Evolutionary conservation across 148 eudicot species (phyloP), one percentile per base, ranked within the genome.

Genomic region (Pharnaceum exiguum): DNA sequence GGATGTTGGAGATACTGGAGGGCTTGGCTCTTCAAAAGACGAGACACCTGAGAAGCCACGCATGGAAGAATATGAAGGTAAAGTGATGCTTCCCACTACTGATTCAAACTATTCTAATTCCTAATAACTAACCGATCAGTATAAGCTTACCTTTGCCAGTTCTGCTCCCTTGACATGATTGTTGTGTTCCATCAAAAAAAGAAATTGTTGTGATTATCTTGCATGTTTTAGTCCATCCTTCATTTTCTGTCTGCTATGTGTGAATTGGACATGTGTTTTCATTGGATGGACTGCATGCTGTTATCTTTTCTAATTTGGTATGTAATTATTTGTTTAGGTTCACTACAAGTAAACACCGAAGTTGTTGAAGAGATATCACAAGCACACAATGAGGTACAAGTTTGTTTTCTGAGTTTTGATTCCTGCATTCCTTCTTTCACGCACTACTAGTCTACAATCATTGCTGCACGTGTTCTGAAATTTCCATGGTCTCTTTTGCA

Each of bases 381-480:
- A 60, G 46, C 54, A 28, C 65, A 45, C 62, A 58, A 33, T 44
- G 69, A 87, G 95, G 95, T 87, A 77, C 59, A 18, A 7, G 11
- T 55, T 55, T 47, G 18, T 17, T 35, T 56, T 65, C n/a, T 35
- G 42, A 21, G 38, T 31, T 40, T 27, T 45, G 7, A 17, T 67
- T n/a, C n/a, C n/a, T n/a, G n/a, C n/a, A 42, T 25, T 25, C 28
- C 10, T 50, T 56, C 15, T 5, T 32, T 27, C 16, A 5, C 3
- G 28, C 23, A 23, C 46, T 38, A n/a, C n/a, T n/a, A n/a, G n/a
- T n/a, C n/a, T n/a, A n/a, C n/a, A n/a, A n/a, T n/a, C n/a, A n/a
- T n/a, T n/a, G n/a, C n/a, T n/a, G n/a, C n/a, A n/a, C n/a, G n/a
- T n/a, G n/a, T n/a, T n/a, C n/a, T 18, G 0, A 37, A 53, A 45